Percentiles rank a stretch among this genome's conserved stretches.
phyloP scores from a whole-genome alignment of 2,329 filamentous ascomycete genomes.

The Ophiostoma angusticollis region DNA sequence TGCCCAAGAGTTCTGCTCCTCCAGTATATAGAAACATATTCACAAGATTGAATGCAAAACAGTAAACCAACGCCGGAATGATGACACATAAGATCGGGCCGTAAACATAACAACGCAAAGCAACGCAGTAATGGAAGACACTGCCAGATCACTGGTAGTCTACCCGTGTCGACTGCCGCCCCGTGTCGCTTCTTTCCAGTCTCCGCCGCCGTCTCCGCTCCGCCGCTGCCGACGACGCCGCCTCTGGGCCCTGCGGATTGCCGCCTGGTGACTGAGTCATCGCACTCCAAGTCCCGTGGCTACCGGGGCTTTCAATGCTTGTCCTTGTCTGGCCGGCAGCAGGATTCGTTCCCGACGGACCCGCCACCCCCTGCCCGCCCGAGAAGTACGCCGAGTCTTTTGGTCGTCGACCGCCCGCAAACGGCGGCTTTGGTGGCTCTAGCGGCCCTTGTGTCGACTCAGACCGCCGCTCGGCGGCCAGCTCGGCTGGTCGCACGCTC shows the following conservation, averaged over 20 bases:
- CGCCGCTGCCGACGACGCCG: slow-evolving; percentile 23
- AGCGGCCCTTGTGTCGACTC: slow-evolving; percentile 20
- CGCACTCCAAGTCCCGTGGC: slow-evolving; percentile 41
- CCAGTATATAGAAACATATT: background rate
- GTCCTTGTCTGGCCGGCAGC: slow-evolving; percentile 32
- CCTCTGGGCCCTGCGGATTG: slow-evolving; percentile 5
- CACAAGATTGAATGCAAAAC: background rate
- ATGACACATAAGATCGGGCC: background rate
- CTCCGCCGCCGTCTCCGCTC: slow-evolving; percentile 44
- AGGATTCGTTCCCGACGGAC: slow-evolving; percentile 27
- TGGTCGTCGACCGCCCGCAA: slow-evolving; percentile 35
- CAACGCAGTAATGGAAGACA: background rate
- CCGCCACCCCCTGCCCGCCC: slow-evolving; percentile 26
- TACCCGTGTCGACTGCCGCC: slow-evolving; percentile 21
- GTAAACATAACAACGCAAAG: background rate
- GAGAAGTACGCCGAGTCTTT: slow-evolving; percentile 54
- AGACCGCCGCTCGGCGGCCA: slow-evolving; percentile 31
- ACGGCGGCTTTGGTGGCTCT: slow-evolving; percentile 33
- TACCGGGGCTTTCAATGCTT: slow-evolving; percentile 31
- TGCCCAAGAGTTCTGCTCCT: too few relatives aligned
- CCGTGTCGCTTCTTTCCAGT: slow-evolving; percentile 36
- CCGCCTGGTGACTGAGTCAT: slow-evolving; percentile 31
- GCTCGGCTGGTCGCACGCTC: slow-evolving; percentile 32
- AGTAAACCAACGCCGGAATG: background rate
- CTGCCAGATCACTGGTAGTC: slow-evolving; percentile 13